Conservation (phyloP, 129 eudicot species). For the Erigeron canadensis region DNA sequence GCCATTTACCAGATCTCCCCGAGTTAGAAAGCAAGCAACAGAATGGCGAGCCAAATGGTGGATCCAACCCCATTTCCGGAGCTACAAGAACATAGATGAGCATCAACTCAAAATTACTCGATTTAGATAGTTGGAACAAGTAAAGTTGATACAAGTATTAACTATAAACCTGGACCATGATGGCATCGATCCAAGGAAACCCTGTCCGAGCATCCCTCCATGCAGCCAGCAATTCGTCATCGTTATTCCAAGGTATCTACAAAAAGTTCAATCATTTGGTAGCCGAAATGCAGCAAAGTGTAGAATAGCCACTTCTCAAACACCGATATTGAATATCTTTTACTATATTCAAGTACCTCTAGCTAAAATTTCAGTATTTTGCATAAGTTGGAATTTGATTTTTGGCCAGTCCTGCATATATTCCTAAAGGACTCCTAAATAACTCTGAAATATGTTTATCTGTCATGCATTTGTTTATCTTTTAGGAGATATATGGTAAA, state of each 20-base stretch:
- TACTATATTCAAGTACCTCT: not conserved
- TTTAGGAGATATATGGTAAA: too few species aligned
- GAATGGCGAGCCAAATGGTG: slow-evolving; percentile 95
- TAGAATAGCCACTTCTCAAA: not conserved
- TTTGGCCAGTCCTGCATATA: not conserved
- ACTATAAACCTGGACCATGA: slow-evolving; percentile 86
- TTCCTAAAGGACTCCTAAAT: not conserved
- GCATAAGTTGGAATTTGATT: not conserved
- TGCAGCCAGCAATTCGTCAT: slow-evolving; percentile 63
- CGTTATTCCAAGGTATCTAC: slow-evolving; percentile 85
- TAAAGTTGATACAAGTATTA: not conserved
- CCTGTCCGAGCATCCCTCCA: slow-evolving; percentile 94
- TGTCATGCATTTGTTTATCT: too few species aligned
- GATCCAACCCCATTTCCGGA: slow-evolving; percentile 91
- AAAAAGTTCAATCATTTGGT: slow-evolving; percentile 5
- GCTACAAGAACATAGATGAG: slow-evolving; percentile 42
- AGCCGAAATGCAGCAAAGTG: slow-evolving; percentile 14
- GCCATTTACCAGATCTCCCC: slow-evolving; percentile 77
- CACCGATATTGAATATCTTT: not conserved
- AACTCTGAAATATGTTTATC: not conserved
- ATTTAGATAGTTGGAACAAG: slow-evolving; percentile 7
- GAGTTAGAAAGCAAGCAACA: slow-evolving; percentile 90
- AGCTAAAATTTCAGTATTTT: not conserved
- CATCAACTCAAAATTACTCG: not conserved
- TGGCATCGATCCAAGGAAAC: slow-evolving; percentile 94